phyloP scores from a whole-genome alignment of 1,284 basidiomycete species.

The Pyrrhoderma lamaoense region DNA sequence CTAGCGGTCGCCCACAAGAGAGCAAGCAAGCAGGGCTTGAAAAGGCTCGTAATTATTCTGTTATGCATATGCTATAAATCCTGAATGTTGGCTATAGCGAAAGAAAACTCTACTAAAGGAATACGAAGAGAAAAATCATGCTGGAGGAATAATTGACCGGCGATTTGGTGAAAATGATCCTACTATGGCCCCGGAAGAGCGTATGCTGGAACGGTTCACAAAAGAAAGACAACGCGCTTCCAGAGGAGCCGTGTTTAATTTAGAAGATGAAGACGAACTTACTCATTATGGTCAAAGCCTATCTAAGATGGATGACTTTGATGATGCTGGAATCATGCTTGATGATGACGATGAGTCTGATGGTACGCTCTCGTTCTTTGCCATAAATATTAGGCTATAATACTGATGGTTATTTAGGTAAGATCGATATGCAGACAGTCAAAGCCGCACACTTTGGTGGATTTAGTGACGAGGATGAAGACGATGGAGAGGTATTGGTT shows the following conservation, averaged over 20 bases:
- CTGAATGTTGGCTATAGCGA: slow-evolving; percentile 41
- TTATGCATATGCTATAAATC: slow-evolving; percentile 4
- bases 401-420: no score
- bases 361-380: slow-evolving; percentile 23
- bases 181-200: slow-evolving; percentile 86
- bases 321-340: slow-evolving; percentile 64
- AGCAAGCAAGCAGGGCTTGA: slow-evolving; percentile 88
- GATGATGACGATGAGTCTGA: slow-evolving; percentile 54
- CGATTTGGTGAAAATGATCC: slow-evolving; percentile 96
- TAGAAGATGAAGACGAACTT: slow-evolving; percentile 85
- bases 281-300: slow-evolving; percentile 91
- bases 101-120: slow-evolving; percentile 87
- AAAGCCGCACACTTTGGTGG: slow-evolving; percentile 78
- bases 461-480: slow-evolving; percentile 63
- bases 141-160: slow-evolving; percentile 87
- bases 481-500: slow-evolving; percentile 31
- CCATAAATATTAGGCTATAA: no score
- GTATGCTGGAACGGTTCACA: slow-evolving; percentile 96
- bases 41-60: slow-evolving; percentile 48
- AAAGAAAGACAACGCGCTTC: slow-evolving; percentile 76
- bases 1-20: slow-evolving; percentile 74
- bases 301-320: slow-evolving; percentile 83
- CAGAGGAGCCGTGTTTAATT: slow-evolving; percentile 80
- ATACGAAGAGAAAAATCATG: slow-evolving; percentile 67
- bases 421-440: slow-evolving; percentile 62